These are phyloP conservation scores for Cutaneotrichosporon dermatis DNA, from an alignment of 1,284 basidiomycete species.

Conservation along the genomic window DNA sequence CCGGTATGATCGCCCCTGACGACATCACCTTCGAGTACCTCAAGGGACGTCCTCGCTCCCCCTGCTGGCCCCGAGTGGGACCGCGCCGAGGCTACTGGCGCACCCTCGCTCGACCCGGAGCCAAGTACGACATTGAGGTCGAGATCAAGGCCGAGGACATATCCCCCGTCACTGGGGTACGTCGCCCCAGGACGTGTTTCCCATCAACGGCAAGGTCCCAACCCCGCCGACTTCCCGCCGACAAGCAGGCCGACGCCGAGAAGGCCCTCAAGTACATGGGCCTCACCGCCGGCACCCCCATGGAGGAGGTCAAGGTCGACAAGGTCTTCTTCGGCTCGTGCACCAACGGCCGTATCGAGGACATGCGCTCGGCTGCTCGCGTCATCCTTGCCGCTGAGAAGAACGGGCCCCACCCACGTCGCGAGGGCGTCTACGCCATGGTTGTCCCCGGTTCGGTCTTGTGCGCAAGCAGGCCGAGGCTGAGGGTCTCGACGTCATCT, in stretches of 20 bases:
- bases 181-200: conserved; percentile 85
- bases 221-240: conserved; percentile 66
- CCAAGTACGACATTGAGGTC: conserved; percentile 84
- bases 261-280: conserved; percentile 91
- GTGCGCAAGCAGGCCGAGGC: conserved; percentile 93
- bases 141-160: conserved; percentile 84
- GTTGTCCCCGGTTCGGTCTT: conserved; percentile 88
- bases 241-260: conserved; percentile 69
- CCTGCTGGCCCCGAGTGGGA: conserved; percentile 83
- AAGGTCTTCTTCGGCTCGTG: conserved; percentile 97
- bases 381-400: conserved; percentile 59
- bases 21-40: conserved; percentile 86
- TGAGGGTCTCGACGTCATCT: conserved; percentile 83
- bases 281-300: conserved; percentile 70
- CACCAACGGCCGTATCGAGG: conserved; percentile 95
- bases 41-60: conserved; percentile 72
- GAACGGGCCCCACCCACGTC: conserved; percentile 57
- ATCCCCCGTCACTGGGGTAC: conserved; percentile 95
- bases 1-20: conserved; percentile 93
- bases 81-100: conserved; percentile 84
- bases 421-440: conserved; percentile 82
- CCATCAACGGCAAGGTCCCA: conserved; percentile 79
- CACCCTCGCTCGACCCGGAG: conserved; percentile 74
- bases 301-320: conserved; percentile 81
- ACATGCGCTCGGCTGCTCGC: conserved; percentile 81